Base-by-base conservation (phyloP, 495 filamentous ascomycete species). In the Trichoderma gamsii region DNA sequence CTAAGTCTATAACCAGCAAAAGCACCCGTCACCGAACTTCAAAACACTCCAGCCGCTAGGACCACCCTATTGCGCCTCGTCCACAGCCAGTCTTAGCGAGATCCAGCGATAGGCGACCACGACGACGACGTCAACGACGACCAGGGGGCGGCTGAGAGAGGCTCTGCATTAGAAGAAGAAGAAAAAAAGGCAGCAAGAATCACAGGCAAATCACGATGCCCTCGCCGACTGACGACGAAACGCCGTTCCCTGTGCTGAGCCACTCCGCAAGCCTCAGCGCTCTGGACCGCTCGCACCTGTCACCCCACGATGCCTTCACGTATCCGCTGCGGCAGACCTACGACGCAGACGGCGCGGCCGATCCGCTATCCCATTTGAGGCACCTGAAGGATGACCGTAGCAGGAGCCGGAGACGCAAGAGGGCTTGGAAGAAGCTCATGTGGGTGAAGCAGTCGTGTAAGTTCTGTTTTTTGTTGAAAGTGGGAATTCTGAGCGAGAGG, bases 371-470 rank as follows among this genome's bases (percentile, higher is more conserved):
- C 52, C 76, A 75, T 64, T 77, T 73, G 71, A 74, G 74, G 38
- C 74, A 76, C 49, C 64, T 74, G 66, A 69, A 74, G n/a, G 69
- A 71, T 15, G 72, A 74, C 18, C 73, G 74, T 7, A 81, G 80
- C 67, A 72, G 77, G 52, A 83, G 81, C 69, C 77, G 87, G 51
- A 87, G 90, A 75, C 83, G 87, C 69, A 89, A 87, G 69, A 84
- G 82, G 41, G 83, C 82, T 25, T 98, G 94, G 90, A 95, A 96
- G 80, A 99, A 98, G 79, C 80, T 99, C 69, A 83, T 99, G 21
- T 99, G 95, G 95, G 92, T 99, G 69, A 96, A 96, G 76, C 95
- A 99, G 73, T 92, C 90, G 59, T 99, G 92, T 96, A 84, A 67
- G 83, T 72, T 38, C 35, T 29, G 41, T 51, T 43, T 41, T 38